Evolutionary conservation across 1,284 basidiomycete genomes (phyloP), one percentile per base, ranked within the genome.

Genomic region (Pyrrhoderma lamaoense): DNA sequence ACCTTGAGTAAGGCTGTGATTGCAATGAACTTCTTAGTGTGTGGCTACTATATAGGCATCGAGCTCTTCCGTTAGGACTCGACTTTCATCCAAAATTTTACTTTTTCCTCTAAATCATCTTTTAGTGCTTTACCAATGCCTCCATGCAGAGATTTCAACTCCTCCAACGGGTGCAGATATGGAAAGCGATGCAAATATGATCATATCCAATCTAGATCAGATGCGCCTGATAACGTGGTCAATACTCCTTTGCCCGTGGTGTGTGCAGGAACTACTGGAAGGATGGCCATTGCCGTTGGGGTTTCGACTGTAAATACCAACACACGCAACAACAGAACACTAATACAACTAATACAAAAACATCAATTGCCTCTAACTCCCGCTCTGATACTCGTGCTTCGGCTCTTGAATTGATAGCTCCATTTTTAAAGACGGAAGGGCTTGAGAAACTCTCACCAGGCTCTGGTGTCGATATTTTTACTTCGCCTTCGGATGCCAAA

Each of bases 201-300:
- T 3, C 67, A 68, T 34, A 46, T 31, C 27, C 11, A 31, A 5
- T 11, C 27, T 11, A 31, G 27, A 5, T 31, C n/a, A n/a, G 27
- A 31, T 31, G 5, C 27, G 5, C 11, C 27, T 31, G 11, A 31
- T 31, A 5, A 11, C 7, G 27, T 11, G 27, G 27, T 5, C 7
- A 11, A 31, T 31, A 31, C 5, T 40, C 14, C 38, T 7, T 5
- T 40, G 16, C 38, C 38, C n/a, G 38, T 16, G 72, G 73, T 1
- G 64, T 70, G 2, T 84, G 82, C 64, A 63, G 61, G 18, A 73
- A 66, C 58, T 83, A 65, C 60, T 84, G 78, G 79, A 61, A 67
- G 0, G 65, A 60, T 0, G 81, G 80, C 2, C 61, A 58, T 35
- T 84, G 81, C 59, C 66, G 59, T 7, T 64, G 63, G 7, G 71